Evolutionary conservation across 805 yeast genomes (phyloP), one percentile per base, ranked within the genome.

Genomic region (Komagataella mondaviorum): DNA sequence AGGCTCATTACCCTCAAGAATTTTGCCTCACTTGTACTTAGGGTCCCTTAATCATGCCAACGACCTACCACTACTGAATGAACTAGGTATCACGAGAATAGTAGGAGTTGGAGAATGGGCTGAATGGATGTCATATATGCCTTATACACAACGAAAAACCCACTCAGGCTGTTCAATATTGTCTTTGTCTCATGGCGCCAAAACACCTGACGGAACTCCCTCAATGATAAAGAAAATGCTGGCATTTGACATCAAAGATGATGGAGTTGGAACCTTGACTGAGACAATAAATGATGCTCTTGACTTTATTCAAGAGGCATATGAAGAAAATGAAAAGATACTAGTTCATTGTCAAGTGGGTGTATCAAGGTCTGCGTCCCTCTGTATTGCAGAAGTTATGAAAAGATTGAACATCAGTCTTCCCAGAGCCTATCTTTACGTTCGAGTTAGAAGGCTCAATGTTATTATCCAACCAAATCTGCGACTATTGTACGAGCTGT

Each of bases 311-410:
- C 84, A 86, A 51, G 74, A 71, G 23, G 77, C 78, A 17, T 68
- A 70, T 55, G 56, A 63, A 18, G 56, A 57, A 1, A 67, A 66
- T 44, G 78, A 78, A 20, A 77, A 76, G 48, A 79, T 83, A 2
- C 70, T 91, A 54, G 90, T 91, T 8, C 98, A 91, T 64, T 91
- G 98, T 60, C 85, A 95, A 61, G 97, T 88, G 48, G 98, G 98
- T 0, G 98, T 91, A 3, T 87, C 96, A 0, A 71, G 98, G 51
- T 87, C 96, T 2, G 98, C 97, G 0, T 88, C 97, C 0, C 95
- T 91, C 8, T 91, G 95, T 58, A 91, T 91, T 57, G 96, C 96
- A 1, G 97, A 89, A 62, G 91, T 88, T 44, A 90, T 91, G 96
- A 77, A 79, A 57, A 68, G 96, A 45, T 66, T 85, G 51, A 67